Conservation (phyloP, 208 protist species). For the Trichomonas gallinae region DNA sequence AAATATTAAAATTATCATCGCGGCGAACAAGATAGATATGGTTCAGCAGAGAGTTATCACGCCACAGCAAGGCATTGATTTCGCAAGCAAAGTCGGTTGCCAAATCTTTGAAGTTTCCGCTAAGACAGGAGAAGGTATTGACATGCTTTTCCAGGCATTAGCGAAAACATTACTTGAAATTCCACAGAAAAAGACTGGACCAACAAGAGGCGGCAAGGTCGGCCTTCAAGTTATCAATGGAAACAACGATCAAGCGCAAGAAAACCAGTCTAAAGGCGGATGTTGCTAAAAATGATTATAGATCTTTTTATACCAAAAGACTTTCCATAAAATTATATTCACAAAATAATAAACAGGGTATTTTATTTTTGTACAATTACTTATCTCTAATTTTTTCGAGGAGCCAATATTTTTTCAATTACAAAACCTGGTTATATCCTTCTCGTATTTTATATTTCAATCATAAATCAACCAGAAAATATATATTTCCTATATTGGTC, state of each 20-base stretch:
- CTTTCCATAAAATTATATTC: no score
- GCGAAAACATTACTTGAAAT: neutral
- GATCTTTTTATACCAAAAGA: no score
- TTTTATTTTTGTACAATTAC: no score
- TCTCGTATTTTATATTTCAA: no score
- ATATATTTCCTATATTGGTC: no score
- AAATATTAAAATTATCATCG: neutral
- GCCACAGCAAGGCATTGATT: neutral
- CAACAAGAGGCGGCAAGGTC: neutral
- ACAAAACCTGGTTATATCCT: no score
- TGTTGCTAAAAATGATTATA: neutral
- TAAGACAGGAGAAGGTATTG: constrained; percentile 20
- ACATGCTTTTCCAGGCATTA: neutral
- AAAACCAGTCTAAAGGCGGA: neutral
- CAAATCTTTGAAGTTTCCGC: neutral
- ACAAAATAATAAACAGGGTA: no score
- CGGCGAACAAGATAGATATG: constrained; percentile 7
- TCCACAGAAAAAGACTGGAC: neutral
- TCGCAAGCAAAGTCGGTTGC: neutral
- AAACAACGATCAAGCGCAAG: neutral
- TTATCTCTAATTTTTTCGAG: no score
- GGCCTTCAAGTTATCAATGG: neutral
- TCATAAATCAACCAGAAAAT: no score
- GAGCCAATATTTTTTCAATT: no score
- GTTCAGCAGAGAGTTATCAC: neutral